Base-by-base conservation (phyloP, 2,329 filamentous ascomycete genomes). In the Elsinoe perseae region DNA sequence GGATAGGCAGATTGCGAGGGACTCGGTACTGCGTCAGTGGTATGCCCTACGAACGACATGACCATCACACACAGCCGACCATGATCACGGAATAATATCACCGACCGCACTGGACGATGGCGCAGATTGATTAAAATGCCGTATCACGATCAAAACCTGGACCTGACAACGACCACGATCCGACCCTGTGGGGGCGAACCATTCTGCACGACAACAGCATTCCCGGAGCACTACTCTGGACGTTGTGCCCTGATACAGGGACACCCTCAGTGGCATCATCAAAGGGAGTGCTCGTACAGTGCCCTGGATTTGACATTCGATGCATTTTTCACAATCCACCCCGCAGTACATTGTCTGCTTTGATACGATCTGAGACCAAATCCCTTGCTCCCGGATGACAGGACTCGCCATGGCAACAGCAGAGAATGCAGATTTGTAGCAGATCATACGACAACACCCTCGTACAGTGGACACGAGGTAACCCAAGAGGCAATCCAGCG, bases 1-100 rank as follows among this genome's bases (percentile, higher is more conserved):
- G 53, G 53, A 25, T 16, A 38, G 30, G 53, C 53, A 56, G 53
- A 48, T 48, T 44, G 27, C 53, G 16, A 56, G 27, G 42, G 53
- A 44, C 28, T 46, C 10, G 27, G 28, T 20, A 38, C 38, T 48
- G 53, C 52, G 52, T 54, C 52, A 54, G 52, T 44, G 52, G 52
- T 25, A 54, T 28, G 25, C 36, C 36, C 48, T 52, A 8, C 25
- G 14, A 30, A 34, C 18, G 10, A 14, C 25, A 9, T 16, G 40
- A 5, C 6, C 12, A 4, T 25, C 14, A 12, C 28, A 8, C 16
- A 50, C 20, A 38, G 30, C 30, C 28, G 18, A 38, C n/a, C 6
- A 21, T 36, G 25, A 38, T 34, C 25, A 25, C 48, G 48, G 28
- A 36, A 38, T 36, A 34, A 38, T 38, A 28, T 36, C 14, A 20